Evolutionary conservation across 2,329 filamentous ascomycete species (phyloP), one percentile per base, ranked within the genome.

Genomic region (Podosphaera aphanis): DNA sequence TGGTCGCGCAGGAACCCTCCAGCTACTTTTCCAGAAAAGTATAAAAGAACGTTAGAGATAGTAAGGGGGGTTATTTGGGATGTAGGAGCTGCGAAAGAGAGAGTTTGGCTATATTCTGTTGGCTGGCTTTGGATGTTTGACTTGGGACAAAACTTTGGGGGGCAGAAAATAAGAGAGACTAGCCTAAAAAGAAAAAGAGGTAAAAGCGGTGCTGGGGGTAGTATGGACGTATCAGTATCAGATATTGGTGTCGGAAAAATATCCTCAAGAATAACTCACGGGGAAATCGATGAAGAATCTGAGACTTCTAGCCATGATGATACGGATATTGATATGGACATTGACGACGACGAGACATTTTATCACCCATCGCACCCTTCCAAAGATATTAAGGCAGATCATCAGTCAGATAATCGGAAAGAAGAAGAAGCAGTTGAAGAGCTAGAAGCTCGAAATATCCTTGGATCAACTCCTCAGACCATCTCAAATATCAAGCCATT

Each of bases 111-210:
- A 18, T 94, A 93, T 56, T 86, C 88, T 5, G 73, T 75, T 36
- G 77, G 73, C 1, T 95, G 85, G 70, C 62, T 98, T 20, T 85
- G 83, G 64, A 95, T 95, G 86, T 74, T 98, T 49, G 85, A 95
- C 59, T 65, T 93, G 25, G 72, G 73, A 18, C 71, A 72, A 55
- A 79, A 93, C 59, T 69, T 90, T 43, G 58, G 61, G 8, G 55
- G 60, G 2, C 48, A 42, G 10, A 29, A 57, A 48, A 31, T 56
- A 56, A 23, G 43, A 21, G 45, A 38, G 29, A 43, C 16, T 36
- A 52, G 58, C 41, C 57, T 61, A 55, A 63, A 63, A 25, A 51
- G 51, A 20, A 57, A 52, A 31, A 61, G 43, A 53, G 46, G 38
- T 21, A 55, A 54, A 36, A 55, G 31, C 43, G 74, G 74, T 47